Evolutionary conservation across 768 basidiomycete genomes (phyloP).

Genomic region (Suillus brevipes): DNA sequence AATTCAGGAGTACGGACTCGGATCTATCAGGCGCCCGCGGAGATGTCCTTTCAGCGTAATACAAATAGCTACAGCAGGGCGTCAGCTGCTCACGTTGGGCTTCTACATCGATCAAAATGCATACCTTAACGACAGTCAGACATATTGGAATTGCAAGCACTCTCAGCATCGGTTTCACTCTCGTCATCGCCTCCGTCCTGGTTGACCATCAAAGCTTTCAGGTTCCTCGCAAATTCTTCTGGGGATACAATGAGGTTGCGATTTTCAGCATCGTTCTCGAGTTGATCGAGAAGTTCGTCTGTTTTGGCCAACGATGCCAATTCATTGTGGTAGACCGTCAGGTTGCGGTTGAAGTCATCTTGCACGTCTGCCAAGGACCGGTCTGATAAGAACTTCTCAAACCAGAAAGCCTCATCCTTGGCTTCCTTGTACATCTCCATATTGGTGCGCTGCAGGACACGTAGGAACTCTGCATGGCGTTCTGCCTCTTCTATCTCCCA

Average conservation of each 20-base stretch:
- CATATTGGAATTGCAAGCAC: background rate
- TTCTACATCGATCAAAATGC: background rate
- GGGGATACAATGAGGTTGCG: background rate
- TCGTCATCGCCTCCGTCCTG: background rate
- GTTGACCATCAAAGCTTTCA: background rate
- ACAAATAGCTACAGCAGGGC: no score
- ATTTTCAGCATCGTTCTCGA: background rate
- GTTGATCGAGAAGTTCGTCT: background rate
- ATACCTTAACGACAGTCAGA: background rate
- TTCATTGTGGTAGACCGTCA: background rate
- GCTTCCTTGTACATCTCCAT: background rate
- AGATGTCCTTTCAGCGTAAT: no score
- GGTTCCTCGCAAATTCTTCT: background rate
- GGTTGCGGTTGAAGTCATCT: background rate
- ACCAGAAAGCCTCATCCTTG: background rate
- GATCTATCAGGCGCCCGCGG: no score
- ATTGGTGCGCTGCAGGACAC: background rate
- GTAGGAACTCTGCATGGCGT: background rate
- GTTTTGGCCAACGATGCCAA: background rate
- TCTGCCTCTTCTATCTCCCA: conserved; percentile 14
- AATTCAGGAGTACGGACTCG: no score
- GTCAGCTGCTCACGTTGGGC: no score
- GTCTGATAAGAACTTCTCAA: background rate
- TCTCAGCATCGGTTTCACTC: background rate
- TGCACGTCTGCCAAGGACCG: background rate